Percentiles rank a stretch among this genome's conserved stretches.
phyloP scores from a whole-genome alignment of 768 basidiomycete species.

The Boletus reticuloceps region DNA sequence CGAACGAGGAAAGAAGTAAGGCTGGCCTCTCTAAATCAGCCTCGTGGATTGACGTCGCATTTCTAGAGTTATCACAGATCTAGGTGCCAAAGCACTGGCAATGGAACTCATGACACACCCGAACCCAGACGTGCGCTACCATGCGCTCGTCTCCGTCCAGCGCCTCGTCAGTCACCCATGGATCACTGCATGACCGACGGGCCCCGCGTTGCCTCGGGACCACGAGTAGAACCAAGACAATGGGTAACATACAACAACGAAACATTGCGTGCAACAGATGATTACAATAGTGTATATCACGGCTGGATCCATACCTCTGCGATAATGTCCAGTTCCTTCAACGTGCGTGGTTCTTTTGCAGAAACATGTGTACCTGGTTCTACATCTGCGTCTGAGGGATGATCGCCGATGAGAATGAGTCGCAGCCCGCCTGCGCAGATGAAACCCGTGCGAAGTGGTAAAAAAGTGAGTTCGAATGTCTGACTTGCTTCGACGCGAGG shows the following conservation, averaged over 20 bases:
- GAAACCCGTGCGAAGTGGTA: slow-evolving; percentile 61
- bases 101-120: slow-evolving; percentile 93
- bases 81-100: slow-evolving; percentile 82
- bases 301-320: slow-evolving; percentile 66
- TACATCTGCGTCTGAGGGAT: slow-evolving; percentile 37
- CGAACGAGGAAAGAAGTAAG: slow-evolving; percentile 90
- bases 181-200: slow-evolving; percentile 41
- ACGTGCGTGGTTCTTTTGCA: slow-evolving; percentile 39
- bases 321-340: slow-evolving; percentile 73
- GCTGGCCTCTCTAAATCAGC: neutral
- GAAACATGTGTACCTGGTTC: slow-evolving; percentile 22
- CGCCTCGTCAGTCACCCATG: slow-evolving; percentile 90
- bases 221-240: neutral
- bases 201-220: neutral
- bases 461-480: slow-evolving; percentile 63
- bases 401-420: slow-evolving; percentile 62
- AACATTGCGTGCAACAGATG: slow-evolving; percentile 9
- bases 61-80: slow-evolving; percentile 70
- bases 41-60: neutral
- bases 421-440: slow-evolving; percentile 66
- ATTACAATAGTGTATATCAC: slow-evolving; percentile 18
- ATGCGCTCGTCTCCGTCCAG: slow-evolving; percentile 87
- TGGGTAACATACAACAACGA: slow-evolving; percentile 2
- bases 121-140: slow-evolving; percentile 88
- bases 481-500: slow-evolving; percentile 41